phyloP scores from a whole-genome alignment of 768 basidiomycete genomes.

The Auriscalpium orientale region DNA sequence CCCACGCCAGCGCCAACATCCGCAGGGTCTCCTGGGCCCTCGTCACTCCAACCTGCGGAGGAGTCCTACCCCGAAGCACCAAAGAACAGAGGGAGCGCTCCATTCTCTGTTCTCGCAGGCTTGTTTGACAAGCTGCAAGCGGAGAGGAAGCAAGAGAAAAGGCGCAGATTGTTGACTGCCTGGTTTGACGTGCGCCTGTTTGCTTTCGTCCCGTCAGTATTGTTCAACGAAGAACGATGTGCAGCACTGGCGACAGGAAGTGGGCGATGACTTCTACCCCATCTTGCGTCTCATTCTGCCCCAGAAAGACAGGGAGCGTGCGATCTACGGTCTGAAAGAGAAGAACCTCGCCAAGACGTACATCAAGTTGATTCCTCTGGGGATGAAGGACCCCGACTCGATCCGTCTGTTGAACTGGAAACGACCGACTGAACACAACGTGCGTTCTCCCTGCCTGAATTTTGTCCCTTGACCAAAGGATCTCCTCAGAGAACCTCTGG shows the following conservation, averaged over 20 bases:
- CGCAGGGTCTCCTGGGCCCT: conserved; percentile 35
- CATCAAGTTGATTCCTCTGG: conserved; percentile 82
- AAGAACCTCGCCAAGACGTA: conserved; percentile 89
- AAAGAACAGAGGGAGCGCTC: conserved; percentile 58
- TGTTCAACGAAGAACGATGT: conserved; percentile 12
- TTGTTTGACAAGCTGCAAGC: conserved; percentile 71
- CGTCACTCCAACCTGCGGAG: conserved; percentile 15
- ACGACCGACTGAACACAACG: conserved; percentile 61
- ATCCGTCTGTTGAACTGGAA: conserved; percentile 87
- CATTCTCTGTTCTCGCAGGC: conserved; percentile 57
- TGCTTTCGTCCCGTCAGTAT: neutral
- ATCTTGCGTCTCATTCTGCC: conserved; percentile 85
- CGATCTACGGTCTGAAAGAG: conserved; percentile 93
- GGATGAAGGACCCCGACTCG: conserved; percentile 72
- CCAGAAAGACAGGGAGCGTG: conserved; percentile 93
- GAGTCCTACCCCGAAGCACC: conserved; percentile 47
- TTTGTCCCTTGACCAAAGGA: neutral
- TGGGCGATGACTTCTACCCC: conserved; percentile 86
- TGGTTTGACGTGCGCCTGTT: conserved; percentile 70
- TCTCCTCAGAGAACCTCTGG: conserved; percentile 57
- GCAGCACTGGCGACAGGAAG: conserved; percentile 80
- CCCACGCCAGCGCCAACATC: conserved; percentile 63
- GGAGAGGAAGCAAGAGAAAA: conserved; percentile 68
- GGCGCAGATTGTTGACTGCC: conserved; percentile 56
- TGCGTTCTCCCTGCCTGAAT: conserved; percentile 26